Conservation (phyloP, 495 filamentous ascomycete genomes). For the Neurospora sp. region DNA sequence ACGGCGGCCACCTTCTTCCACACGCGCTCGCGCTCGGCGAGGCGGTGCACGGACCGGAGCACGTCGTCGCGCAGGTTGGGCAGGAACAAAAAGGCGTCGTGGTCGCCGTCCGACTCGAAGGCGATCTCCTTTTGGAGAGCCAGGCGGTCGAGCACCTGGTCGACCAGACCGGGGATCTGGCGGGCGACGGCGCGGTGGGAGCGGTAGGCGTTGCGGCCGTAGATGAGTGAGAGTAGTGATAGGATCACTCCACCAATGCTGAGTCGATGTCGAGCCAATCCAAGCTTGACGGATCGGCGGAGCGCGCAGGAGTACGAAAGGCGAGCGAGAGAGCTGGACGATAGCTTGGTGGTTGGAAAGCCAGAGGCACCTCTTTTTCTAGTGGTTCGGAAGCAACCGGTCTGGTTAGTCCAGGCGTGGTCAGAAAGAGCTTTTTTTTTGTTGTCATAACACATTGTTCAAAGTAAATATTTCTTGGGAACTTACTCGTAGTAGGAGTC, state of each 20-base stretch:
- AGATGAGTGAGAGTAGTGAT: slow-evolving; percentile 37
- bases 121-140: slow-evolving; percentile 71
- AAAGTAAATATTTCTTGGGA: neutral
- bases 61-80: slow-evolving; percentile 89
- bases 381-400: slow-evolving; percentile 47
- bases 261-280: slow-evolving; percentile 92
- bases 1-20: slow-evolving; percentile 75
- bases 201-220: slow-evolving; percentile 46
- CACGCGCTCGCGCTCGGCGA: slow-evolving; percentile 59
- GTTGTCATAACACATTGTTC: slow-evolving; percentile 3
- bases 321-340: slow-evolving; percentile 73
- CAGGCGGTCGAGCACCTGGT: slow-evolving; percentile 70
- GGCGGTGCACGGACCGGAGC: slow-evolving; percentile 67
- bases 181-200: slow-evolving; percentile 52
- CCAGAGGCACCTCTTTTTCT: slow-evolving; percentile 57
- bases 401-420: slow-evolving; percentile 62
- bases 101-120: slow-evolving; percentile 47
- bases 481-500: slow-evolving; percentile 51
- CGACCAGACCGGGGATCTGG: slow-evolving; percentile 68
- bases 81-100: slow-evolving; percentile 71
- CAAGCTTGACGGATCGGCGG: slow-evolving; percentile 80
- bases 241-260: slow-evolving; percentile 65
- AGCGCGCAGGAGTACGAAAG: slow-evolving; percentile 80
- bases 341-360: slow-evolving; percentile 45
- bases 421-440: slow-evolving; percentile 27